Conservation (phyloP, 1,284 basidiomycete species). For the Malassezia psittaci region DNA sequence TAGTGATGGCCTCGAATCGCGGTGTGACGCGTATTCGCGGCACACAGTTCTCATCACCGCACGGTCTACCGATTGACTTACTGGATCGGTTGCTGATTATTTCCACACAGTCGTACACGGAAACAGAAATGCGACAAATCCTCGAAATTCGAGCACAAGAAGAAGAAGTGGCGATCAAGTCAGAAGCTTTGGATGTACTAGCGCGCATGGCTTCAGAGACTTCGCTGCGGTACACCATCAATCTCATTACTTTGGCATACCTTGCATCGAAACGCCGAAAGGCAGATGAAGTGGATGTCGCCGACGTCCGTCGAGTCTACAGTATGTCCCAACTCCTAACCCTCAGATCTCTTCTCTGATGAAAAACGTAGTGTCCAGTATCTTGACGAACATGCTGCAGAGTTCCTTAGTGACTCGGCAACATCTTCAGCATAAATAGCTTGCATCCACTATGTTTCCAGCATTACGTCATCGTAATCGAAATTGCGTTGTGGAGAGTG, state of each 20-base stretch:
- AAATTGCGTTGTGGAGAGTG: not conserved
- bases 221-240: slow-evolving; percentile 66
- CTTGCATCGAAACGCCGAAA: slow-evolving; percentile 73
- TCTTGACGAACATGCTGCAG: slow-evolving; percentile 68
- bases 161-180: slow-evolving; percentile 78
- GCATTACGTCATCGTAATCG: slow-evolving; percentile 1
- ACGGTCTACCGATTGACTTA: slow-evolving; percentile 87
- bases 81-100: slow-evolving; percentile 92
- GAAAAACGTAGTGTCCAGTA: slow-evolving; percentile 89
- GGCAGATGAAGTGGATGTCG: slow-evolving; percentile 61
- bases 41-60: slow-evolving; percentile 84
- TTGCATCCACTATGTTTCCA: not conserved
- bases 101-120: slow-evolving; percentile 75
- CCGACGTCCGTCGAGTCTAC: slow-evolving; percentile 73
- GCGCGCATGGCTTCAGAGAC: slow-evolving; percentile 77
- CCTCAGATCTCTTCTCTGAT: slow-evolving; percentile 62
- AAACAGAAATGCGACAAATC: slow-evolving; percentile 78
- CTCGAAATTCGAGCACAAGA: slow-evolving; percentile 89
- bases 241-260: slow-evolving; percentile 80
- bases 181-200: slow-evolving; percentile 65
- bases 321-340: slow-evolving; percentile 9
- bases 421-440: not conserved
- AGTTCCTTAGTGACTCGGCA: slow-evolving; percentile 51
- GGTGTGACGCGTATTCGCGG: slow-evolving; percentile 90
- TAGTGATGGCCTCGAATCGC: slow-evolving; percentile 96